Evolutionary conservation across 306 rosid species (phyloP).

Genomic region (Malus asiatica): DNA sequence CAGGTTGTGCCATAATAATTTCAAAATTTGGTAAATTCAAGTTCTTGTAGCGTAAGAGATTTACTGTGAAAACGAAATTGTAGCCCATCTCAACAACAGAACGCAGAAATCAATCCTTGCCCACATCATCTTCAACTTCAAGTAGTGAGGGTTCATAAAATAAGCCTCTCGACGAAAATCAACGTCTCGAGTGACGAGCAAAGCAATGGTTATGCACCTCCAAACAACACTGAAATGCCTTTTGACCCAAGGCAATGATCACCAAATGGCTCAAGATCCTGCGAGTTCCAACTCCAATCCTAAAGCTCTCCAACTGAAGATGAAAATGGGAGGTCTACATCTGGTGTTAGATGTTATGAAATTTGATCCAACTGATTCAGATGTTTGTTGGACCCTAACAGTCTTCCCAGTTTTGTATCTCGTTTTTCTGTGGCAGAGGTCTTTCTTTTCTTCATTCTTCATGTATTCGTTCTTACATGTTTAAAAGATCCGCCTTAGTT

Average conservation of each 20-base stretch:
- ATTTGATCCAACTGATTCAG: neutral
- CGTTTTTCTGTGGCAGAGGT: neutral
- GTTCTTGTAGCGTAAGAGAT: neutral
- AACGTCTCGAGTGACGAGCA: slow-evolving; percentile 44
- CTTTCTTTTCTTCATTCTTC: neutral
- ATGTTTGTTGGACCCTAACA: neutral
- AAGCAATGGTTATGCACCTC: slow-evolving; percentile 63
- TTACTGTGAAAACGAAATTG: slow-evolving; percentile 95
- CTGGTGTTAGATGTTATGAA: neutral
- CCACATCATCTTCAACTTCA: slow-evolving; percentile 96
- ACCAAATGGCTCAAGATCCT: slow-evolving; percentile 76
- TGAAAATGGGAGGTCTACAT: neutral
- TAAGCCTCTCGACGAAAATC: slow-evolving; percentile 59
- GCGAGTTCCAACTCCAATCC: slow-evolving; percentile 59
- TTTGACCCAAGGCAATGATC: slow-evolving; percentile 68
- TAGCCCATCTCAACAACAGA: slow-evolving; percentile 82
- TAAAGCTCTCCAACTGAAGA: slow-evolving; percentile 55
- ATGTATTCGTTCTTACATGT: neutral
- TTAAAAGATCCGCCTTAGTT: neutral
- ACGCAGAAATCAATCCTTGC: slow-evolving; percentile 79
- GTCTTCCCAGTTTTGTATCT: neutral
- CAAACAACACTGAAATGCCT: slow-evolving; percentile 73
- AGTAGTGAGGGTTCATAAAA: slow-evolving; percentile 79
- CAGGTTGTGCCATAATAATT: neutral
- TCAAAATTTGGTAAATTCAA: neutral